These are phyloP conservation scores for Bipolaris zeicola DNA, from an alignment of 2,329 filamentous ascomycete species.

Conservation along the genomic window DNA sequence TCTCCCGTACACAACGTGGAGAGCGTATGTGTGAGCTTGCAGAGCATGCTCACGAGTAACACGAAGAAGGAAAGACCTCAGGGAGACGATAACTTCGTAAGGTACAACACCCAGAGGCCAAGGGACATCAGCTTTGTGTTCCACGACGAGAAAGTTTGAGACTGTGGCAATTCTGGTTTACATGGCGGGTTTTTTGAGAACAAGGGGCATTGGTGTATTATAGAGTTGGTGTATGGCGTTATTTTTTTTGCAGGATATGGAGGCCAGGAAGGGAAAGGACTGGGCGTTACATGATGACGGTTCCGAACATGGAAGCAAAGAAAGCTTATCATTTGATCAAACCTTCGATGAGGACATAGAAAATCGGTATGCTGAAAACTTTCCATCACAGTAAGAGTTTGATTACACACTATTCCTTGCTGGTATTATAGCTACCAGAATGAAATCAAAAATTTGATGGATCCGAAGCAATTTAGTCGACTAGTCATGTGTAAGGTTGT, in stretches of 20 bases:
- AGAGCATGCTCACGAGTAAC: constrained; percentile 98
- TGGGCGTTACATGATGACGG: not conserved
- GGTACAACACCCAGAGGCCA: constrained; percentile 76
- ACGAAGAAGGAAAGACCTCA: constrained; percentile 87
- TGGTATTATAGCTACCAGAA: not conserved
- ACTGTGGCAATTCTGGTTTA: not conserved
- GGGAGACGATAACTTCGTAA: constrained; percentile 88
- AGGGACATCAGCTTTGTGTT: constrained; percentile 93
- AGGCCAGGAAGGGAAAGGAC: not conserved
- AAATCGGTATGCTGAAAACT: not conserved
- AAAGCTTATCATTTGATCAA: too few relatives aligned
- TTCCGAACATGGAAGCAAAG: not conserved
- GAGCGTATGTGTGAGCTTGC: constrained; percentile 94
- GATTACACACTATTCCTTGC: not conserved
- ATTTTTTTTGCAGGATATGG: not conserved
- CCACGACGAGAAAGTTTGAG: constrained; percentile 74
- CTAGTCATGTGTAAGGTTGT: too few relatives aligned
- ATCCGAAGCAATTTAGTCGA: not conserved
- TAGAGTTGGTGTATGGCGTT: constrained; percentile 1
- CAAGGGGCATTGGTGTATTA: not conserved
- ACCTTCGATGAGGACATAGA: not conserved
- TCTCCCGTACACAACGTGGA: constrained; percentile 96
- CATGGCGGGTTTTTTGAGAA: not conserved
- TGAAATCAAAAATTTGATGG: not conserved
- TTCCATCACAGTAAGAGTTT: not conserved